A percentile compares a stretch with the other conserved stretches of the same genome.
Conservation (phyloP, 495 filamentous ascomycete species). For the Penicillium soppii region DNA sequence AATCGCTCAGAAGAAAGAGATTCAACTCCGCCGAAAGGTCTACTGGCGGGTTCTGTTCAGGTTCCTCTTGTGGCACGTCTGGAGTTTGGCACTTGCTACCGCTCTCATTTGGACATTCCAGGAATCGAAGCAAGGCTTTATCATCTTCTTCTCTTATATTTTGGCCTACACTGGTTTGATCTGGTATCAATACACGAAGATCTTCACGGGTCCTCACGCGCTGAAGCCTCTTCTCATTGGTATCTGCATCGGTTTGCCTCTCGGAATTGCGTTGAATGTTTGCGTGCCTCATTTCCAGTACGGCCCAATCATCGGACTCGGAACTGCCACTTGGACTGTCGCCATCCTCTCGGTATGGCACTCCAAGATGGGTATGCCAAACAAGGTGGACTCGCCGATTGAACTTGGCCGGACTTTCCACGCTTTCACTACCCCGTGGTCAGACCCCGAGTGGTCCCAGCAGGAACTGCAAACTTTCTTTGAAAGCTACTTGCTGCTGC, state of each 20-base stretch:
- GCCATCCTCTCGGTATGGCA: constrained; percentile 49
- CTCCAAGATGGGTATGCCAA: constrained; percentile 45
- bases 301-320: constrained; percentile 52
- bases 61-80: constrained; percentile 56
- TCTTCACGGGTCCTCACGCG: constrained; percentile 56
- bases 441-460: constrained; percentile 49
- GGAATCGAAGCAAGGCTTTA: constrained; percentile 34
- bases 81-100: constrained; percentile 52
- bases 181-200: constrained; percentile 62
- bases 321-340: constrained; percentile 52
- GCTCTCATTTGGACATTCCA: constrained; percentile 57
- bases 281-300: constrained; percentile 39
- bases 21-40: constrained; percentile 47
- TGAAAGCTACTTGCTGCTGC: constrained; percentile 29
- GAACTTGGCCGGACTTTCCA: constrained; percentile 41
- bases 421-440: constrained; percentile 45
- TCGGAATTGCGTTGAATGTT: constrained; percentile 45
- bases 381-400: constrained; percentile 38
- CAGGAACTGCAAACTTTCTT: constrained; percentile 51
- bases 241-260: constrained; percentile 44
- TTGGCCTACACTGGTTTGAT: constrained; percentile 57
- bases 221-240: constrained; percentile 50
- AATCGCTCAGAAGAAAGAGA: constrained; percentile 43
- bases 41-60: constrained; percentile 55
- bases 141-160: constrained; percentile 54